phyloP scores from a whole-genome alignment of 441 rosid species.

The Corymbia calophylla region DNA sequence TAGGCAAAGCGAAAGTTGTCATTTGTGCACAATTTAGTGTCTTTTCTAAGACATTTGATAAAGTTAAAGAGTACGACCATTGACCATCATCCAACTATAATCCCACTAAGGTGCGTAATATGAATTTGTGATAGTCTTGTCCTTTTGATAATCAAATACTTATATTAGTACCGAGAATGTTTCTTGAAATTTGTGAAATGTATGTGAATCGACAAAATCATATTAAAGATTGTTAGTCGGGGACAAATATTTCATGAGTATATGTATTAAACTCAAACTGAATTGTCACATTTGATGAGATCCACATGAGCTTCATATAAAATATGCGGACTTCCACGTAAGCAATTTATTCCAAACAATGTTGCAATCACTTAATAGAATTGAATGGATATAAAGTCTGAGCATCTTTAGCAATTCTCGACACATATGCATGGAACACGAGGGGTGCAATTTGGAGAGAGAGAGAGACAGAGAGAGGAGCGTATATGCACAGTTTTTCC shows the following conservation, averaged over 20 bases:
- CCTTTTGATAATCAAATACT: not conserved
- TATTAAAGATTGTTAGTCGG: not conserved
- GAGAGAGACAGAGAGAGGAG: not conserved
- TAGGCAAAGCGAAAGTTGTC: not conserved
- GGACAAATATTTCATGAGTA: not conserved
- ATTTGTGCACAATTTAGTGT: not conserved
- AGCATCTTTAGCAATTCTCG: not conserved
- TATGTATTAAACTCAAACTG: fast-evolving
- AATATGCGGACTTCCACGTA: not conserved
- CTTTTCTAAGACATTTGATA: not conserved
- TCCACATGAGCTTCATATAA: not conserved
- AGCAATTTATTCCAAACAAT: not conserved
- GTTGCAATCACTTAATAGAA: not conserved
- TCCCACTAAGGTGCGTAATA: not conserved
- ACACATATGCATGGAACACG: not conserved
- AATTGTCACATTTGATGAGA: not conserved
- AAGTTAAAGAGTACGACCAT: not conserved
- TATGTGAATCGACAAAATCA: not conserved
- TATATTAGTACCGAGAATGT: not conserved
- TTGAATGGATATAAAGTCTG: not conserved
- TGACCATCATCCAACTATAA: not conserved
- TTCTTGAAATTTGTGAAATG: not conserved
- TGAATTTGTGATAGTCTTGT: not conserved
- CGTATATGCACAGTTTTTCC: not conserved
- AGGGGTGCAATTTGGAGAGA: not conserved